phyloP scores from a whole-genome alignment of 2,329 filamentous ascomycete species.

The Coniochaeta sp. region DNA sequence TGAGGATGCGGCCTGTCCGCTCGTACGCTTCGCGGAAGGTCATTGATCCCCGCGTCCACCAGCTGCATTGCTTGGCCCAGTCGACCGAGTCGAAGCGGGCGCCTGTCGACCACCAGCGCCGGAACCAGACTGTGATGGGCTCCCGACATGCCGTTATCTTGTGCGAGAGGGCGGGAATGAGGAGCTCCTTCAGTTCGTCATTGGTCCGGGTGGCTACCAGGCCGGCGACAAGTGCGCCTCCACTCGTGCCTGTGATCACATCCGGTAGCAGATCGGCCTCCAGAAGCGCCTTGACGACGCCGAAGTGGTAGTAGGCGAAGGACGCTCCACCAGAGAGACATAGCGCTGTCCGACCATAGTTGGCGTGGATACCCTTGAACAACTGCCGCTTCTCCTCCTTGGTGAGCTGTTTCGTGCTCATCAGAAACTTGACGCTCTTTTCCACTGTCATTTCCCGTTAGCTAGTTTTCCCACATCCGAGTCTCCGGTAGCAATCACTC shows the following conservation, averaged over 20 bases:
- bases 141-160: conserved; percentile 84
- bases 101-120: conserved; percentile 85
- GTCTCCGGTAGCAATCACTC: conserved; percentile 19
- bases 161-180: conserved; percentile 80
- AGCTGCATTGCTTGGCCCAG: conserved; percentile 78
- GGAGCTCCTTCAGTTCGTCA: conserved; percentile 76
- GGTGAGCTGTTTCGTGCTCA: conserved; percentile 59
- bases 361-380: conserved; percentile 84
- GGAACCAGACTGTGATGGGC: conserved; percentile 65
- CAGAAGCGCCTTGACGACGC: conserved; percentile 80
- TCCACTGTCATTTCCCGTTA: conserved; percentile 42
- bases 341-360: conserved; percentile 86
- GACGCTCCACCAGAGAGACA: conserved; percentile 90
- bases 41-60: conserved; percentile 87
- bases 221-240: conserved; percentile 82
- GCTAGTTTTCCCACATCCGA: neutral
- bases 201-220: conserved; percentile 86
- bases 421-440: conserved; percentile 58
- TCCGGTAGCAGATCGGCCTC: conserved; percentile 82
- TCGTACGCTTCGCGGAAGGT: conserved; percentile 95
- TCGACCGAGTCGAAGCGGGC: conserved; percentile 90
- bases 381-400: conserved; percentile 69
- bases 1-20: conserved; percentile 86
- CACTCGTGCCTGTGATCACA: conserved; percentile 94
- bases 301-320: conserved; percentile 96